Conservation (phyloP, 2,329 filamentous ascomycete species). For the Ambrosiella beaveri region DNA sequence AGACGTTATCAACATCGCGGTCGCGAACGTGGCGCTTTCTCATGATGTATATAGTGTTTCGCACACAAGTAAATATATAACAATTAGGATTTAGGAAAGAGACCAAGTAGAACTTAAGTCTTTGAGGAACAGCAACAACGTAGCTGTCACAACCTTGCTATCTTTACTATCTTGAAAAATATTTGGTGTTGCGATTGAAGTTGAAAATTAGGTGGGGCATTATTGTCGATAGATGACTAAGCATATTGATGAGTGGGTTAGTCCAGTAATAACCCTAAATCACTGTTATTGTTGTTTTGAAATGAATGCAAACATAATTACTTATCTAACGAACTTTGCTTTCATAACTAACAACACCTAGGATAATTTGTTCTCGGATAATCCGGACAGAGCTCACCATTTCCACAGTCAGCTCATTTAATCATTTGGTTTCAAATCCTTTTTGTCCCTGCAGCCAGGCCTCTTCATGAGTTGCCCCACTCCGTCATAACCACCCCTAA, state of each 20-base stretch:
- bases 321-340: too few species aligned
- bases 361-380: not conserved
- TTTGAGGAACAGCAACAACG: not conserved
- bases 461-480: not conserved
- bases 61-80: not conserved
- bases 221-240: conserved; percentile 12
- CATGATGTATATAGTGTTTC: conserved; percentile 20
- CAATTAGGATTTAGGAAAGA: not conserved
- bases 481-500: not conserved
- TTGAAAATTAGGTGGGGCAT: conserved; percentile 11
- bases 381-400: not conserved
- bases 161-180: conserved; percentile 1
- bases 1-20: conserved; percentile 24
- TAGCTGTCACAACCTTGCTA: not conserved
- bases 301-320: too few species aligned
- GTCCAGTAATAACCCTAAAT: not conserved
- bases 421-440: not conserved
- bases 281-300: too few species aligned
- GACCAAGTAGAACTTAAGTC: not conserved
- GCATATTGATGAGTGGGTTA: not conserved
- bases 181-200: conserved; percentile 8
- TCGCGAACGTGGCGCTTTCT: conserved; percentile 27
- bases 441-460: not conserved
- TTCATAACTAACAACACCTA: too few species aligned
- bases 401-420: not conserved